phyloP scores from a whole-genome alignment of 164 flowering plant species.

The Stephania japonica region DNA sequence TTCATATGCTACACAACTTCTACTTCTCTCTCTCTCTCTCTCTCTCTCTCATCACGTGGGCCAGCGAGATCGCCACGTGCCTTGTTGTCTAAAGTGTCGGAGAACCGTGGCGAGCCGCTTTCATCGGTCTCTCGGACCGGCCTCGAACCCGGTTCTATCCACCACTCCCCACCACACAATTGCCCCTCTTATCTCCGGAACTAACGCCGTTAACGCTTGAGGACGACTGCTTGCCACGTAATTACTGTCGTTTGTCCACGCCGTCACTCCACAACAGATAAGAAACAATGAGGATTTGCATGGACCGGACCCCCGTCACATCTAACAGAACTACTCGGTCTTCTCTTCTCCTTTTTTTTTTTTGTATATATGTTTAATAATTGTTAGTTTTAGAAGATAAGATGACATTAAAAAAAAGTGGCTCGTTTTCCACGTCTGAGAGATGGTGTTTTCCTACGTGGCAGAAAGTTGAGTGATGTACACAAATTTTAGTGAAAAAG shows the following conservation, averaged over 20 bases:
- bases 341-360: no score
- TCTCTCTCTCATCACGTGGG: background rate
- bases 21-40: background rate
- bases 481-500: background rate
- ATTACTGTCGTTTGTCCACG: background rate
- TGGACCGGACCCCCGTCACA: background rate
- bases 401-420: background rate
- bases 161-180: background rate
- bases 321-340: no score
- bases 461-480: background rate
- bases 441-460: background rate
- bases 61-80: background rate
- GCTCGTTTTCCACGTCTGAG: background rate
- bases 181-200: background rate
- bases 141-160: background rate
- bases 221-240: background rate
- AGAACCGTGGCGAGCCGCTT: background rate
- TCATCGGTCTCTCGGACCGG: background rate
- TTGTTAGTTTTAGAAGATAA: background rate
- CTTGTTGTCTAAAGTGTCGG: background rate
- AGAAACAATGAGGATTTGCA: no score
- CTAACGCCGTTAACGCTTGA: slow-evolving; percentile 1
- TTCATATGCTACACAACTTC: background rate
- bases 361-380: no score
- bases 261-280: background rate